Evolutionary conservation across 129 eudicot species (phyloP).

Genomic region (Saussurea involucrata): DNA sequence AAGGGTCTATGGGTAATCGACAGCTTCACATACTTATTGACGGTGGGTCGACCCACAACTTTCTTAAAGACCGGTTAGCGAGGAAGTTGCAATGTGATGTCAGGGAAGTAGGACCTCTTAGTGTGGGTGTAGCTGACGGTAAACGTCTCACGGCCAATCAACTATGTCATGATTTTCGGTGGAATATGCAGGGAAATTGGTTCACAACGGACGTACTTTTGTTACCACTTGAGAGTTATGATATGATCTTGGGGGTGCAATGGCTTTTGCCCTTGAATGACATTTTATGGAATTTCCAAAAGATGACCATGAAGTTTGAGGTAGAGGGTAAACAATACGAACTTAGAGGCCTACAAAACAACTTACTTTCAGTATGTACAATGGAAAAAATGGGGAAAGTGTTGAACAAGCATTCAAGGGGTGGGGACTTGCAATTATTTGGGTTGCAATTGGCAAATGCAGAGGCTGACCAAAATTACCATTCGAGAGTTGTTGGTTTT

Average conservation of each 20-base stretch:
- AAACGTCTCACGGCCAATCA: not conserved
- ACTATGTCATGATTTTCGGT: not conserved
- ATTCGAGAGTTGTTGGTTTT: not conserved
- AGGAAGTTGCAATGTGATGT: not conserved
- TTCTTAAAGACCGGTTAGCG: not conserved
- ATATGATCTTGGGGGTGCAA: conserved; percentile 2
- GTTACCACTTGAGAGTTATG: conserved; percentile 1
- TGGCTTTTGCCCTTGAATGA: not conserved
- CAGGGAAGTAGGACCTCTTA: not conserved
- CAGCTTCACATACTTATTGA: conserved; percentile 4
- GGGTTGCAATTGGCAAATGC: not conserved
- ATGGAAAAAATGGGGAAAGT: not conserved
- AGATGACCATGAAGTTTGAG: not conserved
- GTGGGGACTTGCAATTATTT: not conserved
- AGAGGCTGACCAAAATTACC: not conserved
- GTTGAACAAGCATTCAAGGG: not conserved
- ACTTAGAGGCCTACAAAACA: not conserved
- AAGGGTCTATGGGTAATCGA: not conserved
- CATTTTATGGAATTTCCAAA: not conserved
- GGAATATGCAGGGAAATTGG: conserved; percentile 1
- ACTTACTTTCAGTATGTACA: not conserved
- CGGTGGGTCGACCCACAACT: conserved; percentile 8
- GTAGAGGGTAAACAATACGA: not conserved
- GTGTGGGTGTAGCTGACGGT: conserved; percentile 8
- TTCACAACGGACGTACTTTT: not conserved